Base-by-base conservation (phyloP, 306 rosid genomes). In the Psophocarpus tetragonolobus region DNA sequence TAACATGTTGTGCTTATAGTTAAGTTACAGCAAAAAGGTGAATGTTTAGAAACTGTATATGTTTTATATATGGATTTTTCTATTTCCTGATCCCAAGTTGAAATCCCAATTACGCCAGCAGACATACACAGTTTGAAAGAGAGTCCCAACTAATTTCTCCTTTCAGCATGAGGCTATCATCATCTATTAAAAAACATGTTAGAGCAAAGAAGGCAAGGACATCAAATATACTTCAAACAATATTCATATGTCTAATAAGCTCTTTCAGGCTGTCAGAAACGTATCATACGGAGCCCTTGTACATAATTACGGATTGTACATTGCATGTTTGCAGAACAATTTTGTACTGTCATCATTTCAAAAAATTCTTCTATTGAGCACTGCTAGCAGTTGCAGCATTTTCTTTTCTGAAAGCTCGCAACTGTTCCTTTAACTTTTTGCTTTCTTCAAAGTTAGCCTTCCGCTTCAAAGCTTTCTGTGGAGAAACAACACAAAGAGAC, bases 401-500 rank as follows among this genome's bases (percentile, higher is more conserved):
- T 87, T 92, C 97, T 83, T 86, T 94, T 87, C 97, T 90, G 29
- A 71, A 80, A 73, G 85, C 91, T 58, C 65, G 88, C 58, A 94
- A 82, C 68, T 88, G 88, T 74, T 89, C 97, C 87, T 85, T 91
- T 42, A 88, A 81, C 80, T 83, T 87, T 84, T 92, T 94, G 81
- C 98, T 94, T 85, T 86, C 76, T 81, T 94, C 98, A 82, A 94
- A 92, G 84, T 94, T 94, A 23, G 89, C 97, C 87, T 94, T 94
- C 54, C 97, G 91, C 91, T 92, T 94, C 78, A 90, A n/a, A 45
- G 95, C 95, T 94, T 92, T 94, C 97, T 94, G 88, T 77, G 39
- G 2, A 73, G 65, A 56, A 74, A 17, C 71, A 14, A 71, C 26
- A n/a, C n/a, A 53, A n/a, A 6, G 42, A 35, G 41, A 78, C 6